Conservation (phyloP, 2,329 filamentous ascomycete genomes). For the Botryotinia convoluta region DNA sequence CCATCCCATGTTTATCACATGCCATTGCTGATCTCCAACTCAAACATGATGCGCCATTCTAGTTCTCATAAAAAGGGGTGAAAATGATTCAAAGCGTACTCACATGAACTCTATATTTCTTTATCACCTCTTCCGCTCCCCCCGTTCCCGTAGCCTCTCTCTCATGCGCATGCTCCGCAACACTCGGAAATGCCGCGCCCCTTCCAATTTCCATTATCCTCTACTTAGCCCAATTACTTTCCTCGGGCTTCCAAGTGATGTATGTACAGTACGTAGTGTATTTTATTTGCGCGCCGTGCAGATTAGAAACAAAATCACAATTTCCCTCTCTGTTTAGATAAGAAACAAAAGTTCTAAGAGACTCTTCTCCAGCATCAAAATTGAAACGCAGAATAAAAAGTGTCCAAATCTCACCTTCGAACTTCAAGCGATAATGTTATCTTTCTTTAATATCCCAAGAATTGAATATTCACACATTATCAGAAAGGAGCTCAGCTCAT, state of each 20-base stretch:
- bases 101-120: constrained; percentile 57
- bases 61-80: not conserved
- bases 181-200: constrained; percentile 16
- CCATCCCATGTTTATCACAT: not conserved
- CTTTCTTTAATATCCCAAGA: not conserved
- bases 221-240: not conserved
- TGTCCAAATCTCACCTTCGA: not conserved
- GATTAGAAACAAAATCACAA: not conserved
- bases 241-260: not conserved
- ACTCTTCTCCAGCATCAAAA: not conserved
- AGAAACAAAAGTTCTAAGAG: not conserved
- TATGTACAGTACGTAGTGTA: not conserved
- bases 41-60: not conserved
- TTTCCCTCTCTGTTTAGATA: not conserved
- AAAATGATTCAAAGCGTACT: constrained; percentile 31
- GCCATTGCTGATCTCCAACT: not conserved
- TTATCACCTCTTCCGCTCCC: constrained; percentile 36
- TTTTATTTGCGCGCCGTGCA: not conserved
- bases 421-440: not conserved
- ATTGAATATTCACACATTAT: not conserved
- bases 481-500: constrained; percentile 2
- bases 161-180: not conserved
- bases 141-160: not conserved
- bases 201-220: not conserved
- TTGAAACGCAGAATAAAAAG: not conserved